Conservation (phyloP, 2,329 filamentous ascomycete species). For the Nigrospora oryzae region DNA sequence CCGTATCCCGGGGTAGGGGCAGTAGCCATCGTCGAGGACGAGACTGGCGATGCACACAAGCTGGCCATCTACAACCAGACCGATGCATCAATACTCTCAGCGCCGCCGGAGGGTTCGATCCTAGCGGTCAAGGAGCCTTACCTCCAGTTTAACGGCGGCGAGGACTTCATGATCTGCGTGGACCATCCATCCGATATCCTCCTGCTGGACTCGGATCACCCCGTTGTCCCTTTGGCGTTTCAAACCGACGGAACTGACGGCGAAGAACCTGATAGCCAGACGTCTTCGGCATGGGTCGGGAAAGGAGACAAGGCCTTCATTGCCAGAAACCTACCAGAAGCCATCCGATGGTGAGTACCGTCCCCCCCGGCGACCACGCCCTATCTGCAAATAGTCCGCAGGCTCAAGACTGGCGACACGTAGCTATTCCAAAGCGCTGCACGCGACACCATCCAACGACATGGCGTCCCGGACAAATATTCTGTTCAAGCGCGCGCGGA, state of each 20-base stretch:
- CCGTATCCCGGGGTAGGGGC: slow-evolving; percentile 23
- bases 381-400: no score
- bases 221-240: neutral
- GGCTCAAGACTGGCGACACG: no score
- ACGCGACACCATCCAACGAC: slow-evolving; percentile 9
- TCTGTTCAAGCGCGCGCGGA: slow-evolving; percentile 1
- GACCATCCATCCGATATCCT: slow-evolving; percentile 4
- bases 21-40: slow-evolving; percentile 25
- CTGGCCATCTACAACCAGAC: slow-evolving; percentile 27
- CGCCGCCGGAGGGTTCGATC: slow-evolving; percentile 20
- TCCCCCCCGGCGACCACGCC: no score
- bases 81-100: slow-evolving; percentile 20
- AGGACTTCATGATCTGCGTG: slow-evolving; percentile 22
- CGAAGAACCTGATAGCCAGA: neutral
- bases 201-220: neutral
- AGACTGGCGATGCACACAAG: slow-evolving; percentile 25
- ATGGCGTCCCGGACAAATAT: slow-evolving; percentile 11
- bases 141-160: slow-evolving; percentile 20
- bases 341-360: slow-evolving; percentile 21
- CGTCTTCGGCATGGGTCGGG: neutral
- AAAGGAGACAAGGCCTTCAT: slow-evolving; percentile 11
- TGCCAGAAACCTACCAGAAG: slow-evolving; percentile 13
- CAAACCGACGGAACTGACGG: no score
- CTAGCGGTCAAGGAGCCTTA: slow-evolving; percentile 28
- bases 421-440: slow-evolving; percentile 25